These are phyloP conservation scores for Rhododendron henanense DNA, from an alignment of 148 eudicot genomes.

Conservation along the genomic window DNA sequence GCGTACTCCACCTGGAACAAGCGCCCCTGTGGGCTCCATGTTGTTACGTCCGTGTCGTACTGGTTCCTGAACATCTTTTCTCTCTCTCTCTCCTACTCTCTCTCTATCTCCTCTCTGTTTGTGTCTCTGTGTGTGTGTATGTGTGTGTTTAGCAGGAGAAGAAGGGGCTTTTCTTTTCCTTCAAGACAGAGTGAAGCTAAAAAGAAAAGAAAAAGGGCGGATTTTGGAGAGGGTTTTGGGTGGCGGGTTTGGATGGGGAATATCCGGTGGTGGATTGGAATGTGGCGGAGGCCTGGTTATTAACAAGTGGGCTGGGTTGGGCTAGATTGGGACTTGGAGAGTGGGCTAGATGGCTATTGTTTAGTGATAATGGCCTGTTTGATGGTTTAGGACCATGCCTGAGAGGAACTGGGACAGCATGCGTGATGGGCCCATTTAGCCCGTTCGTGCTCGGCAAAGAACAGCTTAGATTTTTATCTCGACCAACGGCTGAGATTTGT, in stretches of 20 bases:
- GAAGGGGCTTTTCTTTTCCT: constrained; percentile 28
- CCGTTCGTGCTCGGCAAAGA: too few species aligned
- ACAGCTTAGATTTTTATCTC: too few species aligned
- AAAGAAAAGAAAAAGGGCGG: background rate
- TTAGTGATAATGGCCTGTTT: background rate
- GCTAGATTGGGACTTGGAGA: background rate
- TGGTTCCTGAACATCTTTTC: constrained; percentile 82
- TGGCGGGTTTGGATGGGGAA: background rate
- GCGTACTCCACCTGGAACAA: constrained; percentile 96
- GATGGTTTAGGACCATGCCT: background rate
- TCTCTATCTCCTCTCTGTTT: background rate
- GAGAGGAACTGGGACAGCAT: too few species aligned
- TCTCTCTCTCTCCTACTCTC: constrained; percentile 5
- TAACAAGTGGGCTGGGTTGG: background rate
- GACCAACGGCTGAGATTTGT: too few species aligned
- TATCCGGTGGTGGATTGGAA: background rate
- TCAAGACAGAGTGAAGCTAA: constrained; percentile 22
- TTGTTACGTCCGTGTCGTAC: constrained; percentile 98
- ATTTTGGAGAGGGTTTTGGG: background rate
- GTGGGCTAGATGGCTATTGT: background rate
- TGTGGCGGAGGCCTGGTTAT: background rate
- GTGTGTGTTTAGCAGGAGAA: background rate
- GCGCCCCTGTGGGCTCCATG: constrained; percentile 93
- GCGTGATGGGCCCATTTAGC: too few species aligned
- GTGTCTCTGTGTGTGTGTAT: background rate